A percentile compares a stretch with the other conserved stretches of the same genome.
Evolutionary conservation across 768 basidiomycete species (phyloP).

Genomic region (Calocera viscosa): DNA sequence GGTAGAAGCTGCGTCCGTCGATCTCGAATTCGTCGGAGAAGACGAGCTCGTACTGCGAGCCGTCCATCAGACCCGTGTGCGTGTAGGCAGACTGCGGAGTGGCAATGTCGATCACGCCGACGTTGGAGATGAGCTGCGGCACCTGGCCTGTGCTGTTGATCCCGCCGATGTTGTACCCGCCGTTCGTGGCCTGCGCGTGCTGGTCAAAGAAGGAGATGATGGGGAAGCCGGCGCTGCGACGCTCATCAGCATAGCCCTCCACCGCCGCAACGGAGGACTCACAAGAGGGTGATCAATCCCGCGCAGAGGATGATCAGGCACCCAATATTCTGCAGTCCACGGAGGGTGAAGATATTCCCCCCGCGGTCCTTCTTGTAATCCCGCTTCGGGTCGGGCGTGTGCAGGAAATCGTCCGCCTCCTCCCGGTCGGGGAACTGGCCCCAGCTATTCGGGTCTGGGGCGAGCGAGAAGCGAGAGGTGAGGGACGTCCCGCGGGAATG

Average conservation of each 20-base stretch:
- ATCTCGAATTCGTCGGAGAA: constrained; percentile 33
- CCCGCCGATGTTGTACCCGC: constrained; percentile 31
- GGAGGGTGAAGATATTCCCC: constrained; percentile 25
- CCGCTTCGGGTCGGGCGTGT: constrained; percentile 28
- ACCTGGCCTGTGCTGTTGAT: constrained; percentile 31
- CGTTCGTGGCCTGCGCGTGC: constrained; percentile 17
- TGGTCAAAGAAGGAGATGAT: constrained; percentile 24
- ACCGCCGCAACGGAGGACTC: neutral
- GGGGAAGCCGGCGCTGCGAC: constrained; percentile 27
- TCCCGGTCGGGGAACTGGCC: constrained; percentile 37
- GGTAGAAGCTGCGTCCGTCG: constrained; percentile 25
- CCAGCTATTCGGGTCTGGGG: constrained; percentile 61
- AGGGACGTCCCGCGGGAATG: neutral
- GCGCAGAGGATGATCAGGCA: constrained; percentile 24
- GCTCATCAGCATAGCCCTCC: neutral
- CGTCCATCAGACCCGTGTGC: constrained; percentile 25
- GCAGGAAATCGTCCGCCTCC: constrained; percentile 28
- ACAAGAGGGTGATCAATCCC: constrained; percentile 22
- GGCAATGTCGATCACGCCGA: constrained; percentile 28
- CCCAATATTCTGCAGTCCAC: constrained; percentile 27
- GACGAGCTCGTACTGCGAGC: constrained; percentile 24
- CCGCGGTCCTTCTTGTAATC: constrained; percentile 23
- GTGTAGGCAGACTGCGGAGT: constrained; percentile 24
- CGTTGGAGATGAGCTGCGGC: constrained; percentile 24
- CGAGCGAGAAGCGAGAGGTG: constrained; percentile 41